Conservation (phyloP, 768 basidiomycete species). For the Boletus subcaerulescens region DNA sequence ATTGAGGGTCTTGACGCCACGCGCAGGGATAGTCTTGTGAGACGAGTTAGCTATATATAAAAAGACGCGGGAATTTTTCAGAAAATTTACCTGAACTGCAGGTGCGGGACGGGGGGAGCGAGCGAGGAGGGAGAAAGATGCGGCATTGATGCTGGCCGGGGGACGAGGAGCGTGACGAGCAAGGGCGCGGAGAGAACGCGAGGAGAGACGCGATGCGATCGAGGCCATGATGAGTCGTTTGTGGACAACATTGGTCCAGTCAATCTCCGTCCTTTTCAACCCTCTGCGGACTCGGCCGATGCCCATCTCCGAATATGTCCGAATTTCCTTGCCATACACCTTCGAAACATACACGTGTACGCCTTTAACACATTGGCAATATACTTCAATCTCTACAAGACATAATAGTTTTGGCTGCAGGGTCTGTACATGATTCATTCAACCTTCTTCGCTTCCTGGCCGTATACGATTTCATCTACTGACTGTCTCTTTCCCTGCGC, state of each 20-base stretch:
- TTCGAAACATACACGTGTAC: too few relatives aligned
- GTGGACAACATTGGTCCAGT: neutral
- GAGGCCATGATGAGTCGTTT: conserved; percentile 48
- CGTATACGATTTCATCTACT: conserved; percentile 45
- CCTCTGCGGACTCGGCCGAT: conserved; percentile 11
- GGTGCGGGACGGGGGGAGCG: conserved; percentile 35
- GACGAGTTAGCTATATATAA: conserved; percentile 4
- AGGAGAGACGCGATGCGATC: conserved; percentile 57
- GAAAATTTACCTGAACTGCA: conserved; percentile 28
- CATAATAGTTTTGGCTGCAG: too few relatives aligned
- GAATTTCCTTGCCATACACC: neutral
- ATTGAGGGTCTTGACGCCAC: conserved; percentile 93
- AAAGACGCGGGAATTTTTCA: conserved; percentile 21
- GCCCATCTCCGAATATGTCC: conserved; percentile 9
- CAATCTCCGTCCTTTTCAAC: conserved; percentile 12
- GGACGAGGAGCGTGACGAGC: conserved; percentile 63
- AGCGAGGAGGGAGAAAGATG: conserved; percentile 69
- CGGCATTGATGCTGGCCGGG: conserved; percentile 35
- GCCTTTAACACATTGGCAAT: too few relatives aligned
- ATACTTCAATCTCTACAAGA: too few relatives aligned
- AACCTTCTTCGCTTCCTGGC: conserved; percentile 29
- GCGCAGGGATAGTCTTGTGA: conserved; percentile 44
- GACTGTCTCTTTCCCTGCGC: conserved; percentile 36
- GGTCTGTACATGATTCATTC: conserved; percentile 6
- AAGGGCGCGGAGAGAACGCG: conserved; percentile 60